Evolutionary conservation across 2,329 filamentous ascomycete genomes (phyloP).

Genomic region (Dactylella cylindrospora): DNA sequence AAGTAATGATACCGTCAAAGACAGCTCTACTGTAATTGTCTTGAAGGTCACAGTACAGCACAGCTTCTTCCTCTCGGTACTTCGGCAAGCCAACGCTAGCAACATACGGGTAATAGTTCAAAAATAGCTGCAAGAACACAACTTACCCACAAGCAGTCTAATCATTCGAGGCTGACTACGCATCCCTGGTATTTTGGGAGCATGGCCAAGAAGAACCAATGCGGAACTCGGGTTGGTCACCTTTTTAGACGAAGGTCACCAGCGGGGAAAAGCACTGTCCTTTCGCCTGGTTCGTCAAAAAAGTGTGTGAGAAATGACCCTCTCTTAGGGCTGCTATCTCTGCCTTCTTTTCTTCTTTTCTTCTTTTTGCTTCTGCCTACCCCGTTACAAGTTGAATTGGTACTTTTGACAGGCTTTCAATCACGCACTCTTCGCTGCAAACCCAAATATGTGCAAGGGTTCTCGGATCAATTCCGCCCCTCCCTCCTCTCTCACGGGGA

Average conservation of each 20-base stretch:
- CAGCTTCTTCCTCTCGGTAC: constrained; percentile 18
- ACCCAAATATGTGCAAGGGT: background rate
- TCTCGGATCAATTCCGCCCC: constrained; percentile 16
- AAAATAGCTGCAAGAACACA: constrained; percentile 26
- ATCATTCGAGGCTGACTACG: background rate
- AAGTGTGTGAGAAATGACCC: background rate
- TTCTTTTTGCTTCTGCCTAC: constrained; percentile 41
- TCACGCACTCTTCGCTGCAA: too few species aligned
- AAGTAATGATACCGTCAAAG: too few species aligned
- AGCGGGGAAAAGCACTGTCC: background rate
- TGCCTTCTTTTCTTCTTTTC: background rate
- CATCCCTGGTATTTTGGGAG: background rate
- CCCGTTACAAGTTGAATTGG: constrained; percentile 4
- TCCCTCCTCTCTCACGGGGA: background rate
- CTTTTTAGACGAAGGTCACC: constrained; percentile 7
- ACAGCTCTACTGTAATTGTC: too few species aligned
- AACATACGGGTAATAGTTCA: constrained; percentile 40
- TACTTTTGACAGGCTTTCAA: too few species aligned
- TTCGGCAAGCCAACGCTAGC: constrained; percentile 36
- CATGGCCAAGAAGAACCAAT: constrained; percentile 9
- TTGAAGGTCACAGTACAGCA: background rate
- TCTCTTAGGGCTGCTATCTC: constrained; percentile 15
- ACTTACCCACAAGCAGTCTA: background rate
- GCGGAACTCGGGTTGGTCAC: constrained; percentile 9
- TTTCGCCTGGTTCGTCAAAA: background rate